Evolutionary conservation across 129 eudicot genomes (phyloP).

Genomic region (Artemisia tridentata): DNA sequence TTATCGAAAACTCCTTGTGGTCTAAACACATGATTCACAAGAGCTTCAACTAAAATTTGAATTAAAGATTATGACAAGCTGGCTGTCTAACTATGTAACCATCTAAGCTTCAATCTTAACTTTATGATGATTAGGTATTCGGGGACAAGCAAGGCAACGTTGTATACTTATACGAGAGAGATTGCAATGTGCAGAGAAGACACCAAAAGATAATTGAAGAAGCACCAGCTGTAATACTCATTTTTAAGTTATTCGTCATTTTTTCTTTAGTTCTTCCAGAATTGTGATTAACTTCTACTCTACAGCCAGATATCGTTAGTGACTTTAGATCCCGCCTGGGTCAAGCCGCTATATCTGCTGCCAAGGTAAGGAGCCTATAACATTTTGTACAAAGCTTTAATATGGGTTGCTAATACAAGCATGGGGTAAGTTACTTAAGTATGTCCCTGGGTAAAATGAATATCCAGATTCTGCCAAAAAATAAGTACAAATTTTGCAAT

Average conservation of each 20-base stretch:
- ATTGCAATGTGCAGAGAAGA: conserved; percentile 98
- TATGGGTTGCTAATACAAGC: conserved; percentile 12
- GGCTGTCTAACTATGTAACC: conserved; percentile 9
- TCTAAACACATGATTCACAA: neutral
- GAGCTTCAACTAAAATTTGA: neutral
- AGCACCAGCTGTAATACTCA: conserved; percentile 90
- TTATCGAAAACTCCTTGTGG: neutral
- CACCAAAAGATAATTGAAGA: conserved; percentile 99
- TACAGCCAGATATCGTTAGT: conserved; percentile 73
- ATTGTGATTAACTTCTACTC: conserved; percentile 24
- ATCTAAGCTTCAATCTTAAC: conserved; percentile 16
- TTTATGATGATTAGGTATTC: conserved; percentile 55
- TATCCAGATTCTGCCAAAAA: conserved; percentile 5
- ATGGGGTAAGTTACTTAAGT: neutral
- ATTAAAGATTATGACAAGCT: neutral
- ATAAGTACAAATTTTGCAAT: neutral
- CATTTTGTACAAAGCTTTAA: conserved; percentile 5
- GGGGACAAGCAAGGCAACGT: conserved; percentile 92
- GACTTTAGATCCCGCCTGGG: conserved; percentile 88
- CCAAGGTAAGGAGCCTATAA: conserved; percentile 58
- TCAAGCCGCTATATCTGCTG: conserved; percentile 96
- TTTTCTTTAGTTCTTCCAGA: neutral
- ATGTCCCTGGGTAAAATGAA: neutral
- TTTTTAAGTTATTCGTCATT: conserved; percentile 3
- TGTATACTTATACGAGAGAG: conserved; percentile 89